These are phyloP conservation scores for Rhizopogon vinicolor DNA, from an alignment of 768 basidiomycete genomes.

Conservation along the genomic window DNA sequence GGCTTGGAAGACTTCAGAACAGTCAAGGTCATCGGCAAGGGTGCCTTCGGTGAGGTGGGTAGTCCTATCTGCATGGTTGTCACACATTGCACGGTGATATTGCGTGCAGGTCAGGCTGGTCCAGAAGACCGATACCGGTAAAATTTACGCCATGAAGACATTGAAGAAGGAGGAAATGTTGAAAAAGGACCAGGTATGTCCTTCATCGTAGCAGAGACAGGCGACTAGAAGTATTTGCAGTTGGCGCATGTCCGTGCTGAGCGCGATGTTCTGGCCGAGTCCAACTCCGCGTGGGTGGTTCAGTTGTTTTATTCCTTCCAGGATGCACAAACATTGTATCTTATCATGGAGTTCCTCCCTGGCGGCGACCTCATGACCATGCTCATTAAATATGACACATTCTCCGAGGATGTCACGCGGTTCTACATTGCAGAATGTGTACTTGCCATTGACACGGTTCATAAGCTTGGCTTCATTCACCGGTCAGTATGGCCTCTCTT, in stretches of 20 bases:
- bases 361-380: slow-evolving; percentile 99
- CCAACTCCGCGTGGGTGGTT: slow-evolving; percentile 94
- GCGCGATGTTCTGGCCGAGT: slow-evolving; percentile 93
- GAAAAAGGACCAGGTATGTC: slow-evolving; percentile 91
- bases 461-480: slow-evolving; percentile 96
- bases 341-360: slow-evolving; percentile 99
- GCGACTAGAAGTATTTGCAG: slow-evolving; percentile 34
- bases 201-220: neutral
- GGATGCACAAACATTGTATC: slow-evolving; percentile 85
- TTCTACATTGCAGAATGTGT: slow-evolving; percentile 99
- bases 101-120: slow-evolving; percentile 72
- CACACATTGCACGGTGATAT: neutral
- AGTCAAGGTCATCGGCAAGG: slow-evolving; percentile 98
- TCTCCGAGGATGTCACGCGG: slow-evolving; percentile 95
- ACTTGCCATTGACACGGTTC: slow-evolving; percentile 95
- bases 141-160: slow-evolving; percentile 99
- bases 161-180: slow-evolving; percentile 98
- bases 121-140: slow-evolving; percentile 94
- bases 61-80: neutral
- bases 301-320: slow-evolving; percentile 99
- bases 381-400: slow-evolving; percentile 99
- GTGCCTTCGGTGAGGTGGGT: slow-evolving; percentile 94
- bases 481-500: slow-evolving; percentile 46
- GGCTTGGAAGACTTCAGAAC: slow-evolving; percentile 92
- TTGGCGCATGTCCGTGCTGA: slow-evolving; percentile 97